phyloP scores from a whole-genome alignment of 1,139 yeast species.

The Lodderomyces pseudojiufengensis region DNA sequence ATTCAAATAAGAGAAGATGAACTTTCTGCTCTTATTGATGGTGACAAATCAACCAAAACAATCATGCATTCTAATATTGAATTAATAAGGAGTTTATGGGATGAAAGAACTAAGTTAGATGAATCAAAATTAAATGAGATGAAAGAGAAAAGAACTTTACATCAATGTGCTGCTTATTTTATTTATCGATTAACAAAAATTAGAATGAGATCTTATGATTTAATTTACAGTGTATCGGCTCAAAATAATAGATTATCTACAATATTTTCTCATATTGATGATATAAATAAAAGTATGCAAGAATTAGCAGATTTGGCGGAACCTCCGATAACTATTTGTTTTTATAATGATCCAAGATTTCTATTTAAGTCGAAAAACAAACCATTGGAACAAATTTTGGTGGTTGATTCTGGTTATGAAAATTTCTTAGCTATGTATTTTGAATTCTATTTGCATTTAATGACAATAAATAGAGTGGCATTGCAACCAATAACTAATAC shows the following conservation, averaged over 20 bases:
- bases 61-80: conserved; percentile 8
- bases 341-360: conserved; percentile 24
- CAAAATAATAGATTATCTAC: conserved; percentile 14
- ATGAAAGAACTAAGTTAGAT: conserved; percentile 2
- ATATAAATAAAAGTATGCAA: conserved; percentile 19
- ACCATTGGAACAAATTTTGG: conserved; percentile 3
- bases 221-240: conserved; percentile 25
- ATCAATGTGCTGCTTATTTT: conserved; percentile 12
- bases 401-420: conserved; percentile 13
- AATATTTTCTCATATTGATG: conserved; percentile 14
- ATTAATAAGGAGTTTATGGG: conserved; percentile 6
- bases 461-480: conserved; percentile 30
- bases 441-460: conserved; percentile 28
- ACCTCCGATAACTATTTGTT: conserved; percentile 19
- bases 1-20: conserved; percentile 52
- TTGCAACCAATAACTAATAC: conserved; percentile 24
- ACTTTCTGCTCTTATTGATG: conserved; percentile 27
- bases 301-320: conserved; percentile 12
- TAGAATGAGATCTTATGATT: conserved; percentile 24
- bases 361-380: conserved; percentile 7
- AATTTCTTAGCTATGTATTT: conserved; percentile 23
- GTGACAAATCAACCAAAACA: conserved; percentile 6
- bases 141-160: conserved; percentile 8
- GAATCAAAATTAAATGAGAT: conserved; percentile 5
- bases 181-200: conserved; percentile 22